These are phyloP conservation scores for Jacaranda mimosifolia DNA, from an alignment of 257 asterid genomes.

Conservation along the genomic window DNA sequence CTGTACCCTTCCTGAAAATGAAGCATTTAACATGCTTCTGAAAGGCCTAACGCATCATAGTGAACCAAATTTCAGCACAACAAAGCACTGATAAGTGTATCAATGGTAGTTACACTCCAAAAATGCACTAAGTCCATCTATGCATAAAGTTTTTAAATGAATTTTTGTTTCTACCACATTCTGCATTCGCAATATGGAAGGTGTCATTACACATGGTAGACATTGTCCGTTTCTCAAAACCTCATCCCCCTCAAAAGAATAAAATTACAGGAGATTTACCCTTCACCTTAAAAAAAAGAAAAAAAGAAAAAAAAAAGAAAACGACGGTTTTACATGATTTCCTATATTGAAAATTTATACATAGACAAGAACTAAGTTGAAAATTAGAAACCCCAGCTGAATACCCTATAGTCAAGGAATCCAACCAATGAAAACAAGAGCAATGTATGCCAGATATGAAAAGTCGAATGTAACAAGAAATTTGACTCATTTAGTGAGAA, in stretches of 20 bases:
- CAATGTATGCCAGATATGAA: not conserved
- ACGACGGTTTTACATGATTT: not conserved
- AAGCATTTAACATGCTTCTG: not conserved
- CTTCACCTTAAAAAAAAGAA: not conserved
- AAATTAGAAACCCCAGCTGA: not conserved
- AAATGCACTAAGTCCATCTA: not conserved
- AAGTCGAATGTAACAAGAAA: not conserved
- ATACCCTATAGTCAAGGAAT: not conserved
- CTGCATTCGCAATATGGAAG: not conserved
- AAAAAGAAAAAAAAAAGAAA: too few relatives aligned
- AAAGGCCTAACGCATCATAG: not conserved
- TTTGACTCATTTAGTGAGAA: not conserved
- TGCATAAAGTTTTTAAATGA: not conserved
- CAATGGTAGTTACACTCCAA: not conserved
- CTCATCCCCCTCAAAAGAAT: not conserved
- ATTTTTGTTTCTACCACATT: not conserved
- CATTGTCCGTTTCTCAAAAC: not conserved
- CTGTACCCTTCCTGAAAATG: not conserved
- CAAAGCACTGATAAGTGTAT: not conserved
- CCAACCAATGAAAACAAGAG: not conserved
- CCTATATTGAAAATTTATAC: not conserved
- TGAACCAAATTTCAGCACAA: slow-evolving; percentile 1
- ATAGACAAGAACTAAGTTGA: not conserved
- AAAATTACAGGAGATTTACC: not conserved
- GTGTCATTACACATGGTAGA: not conserved